Evolutionary conservation across 352 stramenopile genomes (phyloP).

Genomic region (Detonula confervacea): DNA sequence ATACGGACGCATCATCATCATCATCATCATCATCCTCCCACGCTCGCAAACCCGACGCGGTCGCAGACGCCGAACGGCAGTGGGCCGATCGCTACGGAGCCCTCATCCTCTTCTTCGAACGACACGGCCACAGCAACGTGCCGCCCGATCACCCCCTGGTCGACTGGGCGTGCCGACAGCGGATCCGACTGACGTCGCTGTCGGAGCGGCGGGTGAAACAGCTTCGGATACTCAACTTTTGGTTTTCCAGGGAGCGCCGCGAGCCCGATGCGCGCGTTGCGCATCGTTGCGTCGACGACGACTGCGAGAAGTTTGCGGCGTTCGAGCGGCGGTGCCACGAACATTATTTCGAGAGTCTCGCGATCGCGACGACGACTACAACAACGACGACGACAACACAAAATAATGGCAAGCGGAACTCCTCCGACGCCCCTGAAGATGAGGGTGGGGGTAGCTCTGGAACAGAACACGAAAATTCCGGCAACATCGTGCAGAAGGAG

Average conservation of each 20-base stretch:
- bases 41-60: no score
- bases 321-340: no score
- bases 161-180: conserved; percentile 12
- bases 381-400: no score
- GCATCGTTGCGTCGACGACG: not conserved
- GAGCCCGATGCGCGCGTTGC: not conserved
- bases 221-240: conserved; percentile 12
- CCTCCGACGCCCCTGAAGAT: no score
- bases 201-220: not conserved
- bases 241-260: not conserved
- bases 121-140: conserved; percentile 13
- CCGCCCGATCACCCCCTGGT: not conserved
- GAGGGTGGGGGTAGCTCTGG: no score
- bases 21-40: no score
- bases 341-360: no score
- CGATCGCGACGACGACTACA: no score
- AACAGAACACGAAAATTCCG: no score
- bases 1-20: no score
- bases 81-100: conserved; percentile 20
- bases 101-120: conserved; percentile 30
- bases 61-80: not conserved
- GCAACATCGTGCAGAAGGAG: no score
- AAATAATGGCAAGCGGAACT: no score
- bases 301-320: conserved; percentile 20
- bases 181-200: not conserved